Base-by-base conservation (phyloP, 148 eudicot genomes). In the Heliamphora exappendiculata region DNA sequence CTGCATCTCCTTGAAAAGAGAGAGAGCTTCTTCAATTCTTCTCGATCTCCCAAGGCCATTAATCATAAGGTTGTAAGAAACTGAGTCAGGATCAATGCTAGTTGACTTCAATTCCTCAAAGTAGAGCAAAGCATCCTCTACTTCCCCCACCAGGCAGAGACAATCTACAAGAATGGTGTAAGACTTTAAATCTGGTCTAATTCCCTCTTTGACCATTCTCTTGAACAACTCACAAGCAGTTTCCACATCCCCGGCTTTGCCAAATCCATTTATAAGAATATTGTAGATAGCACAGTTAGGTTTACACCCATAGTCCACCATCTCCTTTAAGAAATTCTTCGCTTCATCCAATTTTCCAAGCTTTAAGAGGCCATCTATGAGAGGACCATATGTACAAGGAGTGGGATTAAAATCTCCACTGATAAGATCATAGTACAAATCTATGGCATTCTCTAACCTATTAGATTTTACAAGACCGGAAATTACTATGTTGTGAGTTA, bases 101-200 rank as follows among this genome's bases (percentile, higher is more conserved):
- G 84, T 75, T 26, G 76, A 72, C 78, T 91, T 87, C 39, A 95
- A 70, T 80, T 92, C 90, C 82, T 85, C 88, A 79, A 92, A 92
- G 79, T 86, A 95, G 83, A 81, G 54, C 84, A 86, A 71, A 45
- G 98, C 97, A 75, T 89, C 90, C 70, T 86, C 91, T 24, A 91
- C 82, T 60, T 82, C 77, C 67, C 93, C 96, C 41, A 69, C 82
- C 75, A 87, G 83, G 54, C 90, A 91, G 54, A 88, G 85, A 70
- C 94, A 92, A 82, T 95, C 97, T 26, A 95, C 87, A 76, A 95
- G 90, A 83, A 95, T 85, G 41, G 96, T 91, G 82, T 92, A 95
- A 0, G 98, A 89, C 77, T 87, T 95, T 62, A 95, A 74, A 85
- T 95, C 98, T 1, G 98, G 98, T 57, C 92, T 78, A 78, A 92